Evolutionary conservation across 306 rosid species (phyloP).

Genomic region (peach (Prunus persica)): DNA sequence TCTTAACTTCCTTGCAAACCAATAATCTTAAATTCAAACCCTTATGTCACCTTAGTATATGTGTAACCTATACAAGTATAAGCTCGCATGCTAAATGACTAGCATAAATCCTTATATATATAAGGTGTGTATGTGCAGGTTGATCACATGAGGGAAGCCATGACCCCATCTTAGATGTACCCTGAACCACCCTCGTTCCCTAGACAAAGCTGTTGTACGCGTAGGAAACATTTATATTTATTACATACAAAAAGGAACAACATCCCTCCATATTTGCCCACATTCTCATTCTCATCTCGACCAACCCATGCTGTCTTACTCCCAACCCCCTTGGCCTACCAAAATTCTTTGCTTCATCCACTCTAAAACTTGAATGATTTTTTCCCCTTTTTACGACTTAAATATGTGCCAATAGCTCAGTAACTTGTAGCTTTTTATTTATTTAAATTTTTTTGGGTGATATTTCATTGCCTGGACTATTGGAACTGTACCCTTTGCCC

Average conservation of each 20-base stretch:
- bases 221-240: conserved; percentile 54
- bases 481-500: too few relatives aligned
- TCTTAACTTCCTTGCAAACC: too few relatives aligned
- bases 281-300: conserved; percentile 20
- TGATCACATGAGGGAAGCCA: neutral
- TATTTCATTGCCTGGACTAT: too few relatives aligned
- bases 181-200: conserved; percentile 32
- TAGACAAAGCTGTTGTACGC: conserved; percentile 50
- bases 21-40: too few relatives aligned
- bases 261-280: conserved; percentile 22
- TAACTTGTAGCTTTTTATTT: too few relatives aligned
- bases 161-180: conserved; percentile 31
- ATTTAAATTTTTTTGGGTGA: too few relatives aligned
- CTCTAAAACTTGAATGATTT: neutral
- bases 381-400: neutral
- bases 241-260: conserved; percentile 16
- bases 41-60: too few relatives aligned
- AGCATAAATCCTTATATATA: neutral
- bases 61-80: too few relatives aligned
- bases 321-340: conserved; percentile 13
- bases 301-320: conserved; percentile 5
- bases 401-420: too few relatives aligned
- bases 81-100: too few relatives aligned
- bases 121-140: neutral
- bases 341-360: conserved; percentile 11